Evolutionary conservation across 768 basidiomycete genomes (phyloP).

Genomic region (Mycena galopus): DNA sequence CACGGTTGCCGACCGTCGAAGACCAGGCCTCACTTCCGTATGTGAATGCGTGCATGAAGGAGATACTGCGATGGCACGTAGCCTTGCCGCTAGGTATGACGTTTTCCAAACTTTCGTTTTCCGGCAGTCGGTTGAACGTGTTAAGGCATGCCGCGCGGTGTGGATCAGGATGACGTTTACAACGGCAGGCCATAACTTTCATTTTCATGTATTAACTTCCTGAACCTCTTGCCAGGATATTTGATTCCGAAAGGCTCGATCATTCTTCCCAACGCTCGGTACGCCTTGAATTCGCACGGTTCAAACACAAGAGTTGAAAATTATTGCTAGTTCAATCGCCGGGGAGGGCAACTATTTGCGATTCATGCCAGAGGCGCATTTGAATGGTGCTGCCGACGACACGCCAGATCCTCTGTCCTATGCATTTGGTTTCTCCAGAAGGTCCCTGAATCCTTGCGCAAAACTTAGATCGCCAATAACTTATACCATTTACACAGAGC

Average conservation of each 20-base stretch:
- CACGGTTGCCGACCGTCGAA: slow-evolving; percentile 17
- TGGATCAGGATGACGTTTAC: slow-evolving; percentile 16
- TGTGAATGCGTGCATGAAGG: slow-evolving; percentile 42
- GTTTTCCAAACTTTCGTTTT: not conserved
- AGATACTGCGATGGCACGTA: slow-evolving; percentile 48
- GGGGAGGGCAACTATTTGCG: not conserved
- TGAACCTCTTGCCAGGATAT: not conserved
- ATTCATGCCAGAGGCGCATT: not conserved
- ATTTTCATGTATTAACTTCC: not conserved
- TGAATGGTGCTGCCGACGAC: not conserved
- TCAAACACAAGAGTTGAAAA: not conserved
- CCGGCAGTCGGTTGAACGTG: no score
- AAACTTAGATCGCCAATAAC: no score
- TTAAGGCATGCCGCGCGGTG: slow-evolving; percentile 3
- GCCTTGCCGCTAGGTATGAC: slow-evolving; percentile 41
- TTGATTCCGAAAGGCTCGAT: slow-evolving; percentile 2
- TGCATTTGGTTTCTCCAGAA: slow-evolving; percentile 16
- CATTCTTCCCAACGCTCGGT: slow-evolving; percentile 13
- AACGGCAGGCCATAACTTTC: not conserved
- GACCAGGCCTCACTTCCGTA: slow-evolving; percentile 21
- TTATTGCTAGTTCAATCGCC: not conserved
- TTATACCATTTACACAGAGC: not conserved
- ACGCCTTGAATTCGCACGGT: not conserved
- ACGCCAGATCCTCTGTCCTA: not conserved
- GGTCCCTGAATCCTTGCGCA: not conserved